A percentile compares a stretch with the other conserved stretches of the same genome.
Conservation (phyloP, 2,329 filamentous ascomycete species). For the Aspergillus pseudoviridinutans region DNA sequence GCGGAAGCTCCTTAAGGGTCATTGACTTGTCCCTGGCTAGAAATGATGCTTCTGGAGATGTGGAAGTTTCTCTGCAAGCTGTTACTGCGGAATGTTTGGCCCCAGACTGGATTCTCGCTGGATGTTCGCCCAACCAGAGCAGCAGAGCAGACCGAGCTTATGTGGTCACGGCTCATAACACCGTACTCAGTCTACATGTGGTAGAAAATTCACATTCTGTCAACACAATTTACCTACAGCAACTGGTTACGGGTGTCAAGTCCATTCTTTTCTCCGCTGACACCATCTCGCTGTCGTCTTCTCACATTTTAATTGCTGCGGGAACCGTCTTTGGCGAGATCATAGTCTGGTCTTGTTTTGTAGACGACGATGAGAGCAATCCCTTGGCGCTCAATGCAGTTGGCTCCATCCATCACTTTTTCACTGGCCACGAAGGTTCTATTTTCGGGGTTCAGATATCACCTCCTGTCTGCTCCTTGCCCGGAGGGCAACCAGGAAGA, state of each 20-base stretch:
- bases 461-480: conserved; percentile 41
- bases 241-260: conserved; percentile 55
- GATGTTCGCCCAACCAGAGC: conserved; percentile 36
- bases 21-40: conserved; percentile 28
- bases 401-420: conserved; percentile 51
- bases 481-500: conserved; percentile 44
- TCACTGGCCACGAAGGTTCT: conserved; percentile 78
- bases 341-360: conserved; percentile 73
- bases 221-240: conserved; percentile 24
- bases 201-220: conserved; percentile 17
- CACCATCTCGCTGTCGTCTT: conserved; percentile 57
- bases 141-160: conserved; percentile 44
- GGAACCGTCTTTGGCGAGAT: conserved; percentile 96
- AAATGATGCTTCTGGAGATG: conserved; percentile 20
- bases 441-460: conserved; percentile 88
- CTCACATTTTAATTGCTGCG: conserved; percentile 69
- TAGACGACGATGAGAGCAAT: conserved; percentile 18
- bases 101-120: conserved; percentile 76
- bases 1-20: conserved; percentile 54
- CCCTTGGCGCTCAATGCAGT: conserved; percentile 14
- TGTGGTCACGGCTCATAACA: conserved; percentile 83
- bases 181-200: conserved; percentile 55
- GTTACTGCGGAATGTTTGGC: conserved; percentile 45
- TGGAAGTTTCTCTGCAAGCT: conserved; percentile 19
- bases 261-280: conserved; percentile 87